Base-by-base conservation (phyloP, 305 asterid species). In the Rubia tinctorum region DNA sequence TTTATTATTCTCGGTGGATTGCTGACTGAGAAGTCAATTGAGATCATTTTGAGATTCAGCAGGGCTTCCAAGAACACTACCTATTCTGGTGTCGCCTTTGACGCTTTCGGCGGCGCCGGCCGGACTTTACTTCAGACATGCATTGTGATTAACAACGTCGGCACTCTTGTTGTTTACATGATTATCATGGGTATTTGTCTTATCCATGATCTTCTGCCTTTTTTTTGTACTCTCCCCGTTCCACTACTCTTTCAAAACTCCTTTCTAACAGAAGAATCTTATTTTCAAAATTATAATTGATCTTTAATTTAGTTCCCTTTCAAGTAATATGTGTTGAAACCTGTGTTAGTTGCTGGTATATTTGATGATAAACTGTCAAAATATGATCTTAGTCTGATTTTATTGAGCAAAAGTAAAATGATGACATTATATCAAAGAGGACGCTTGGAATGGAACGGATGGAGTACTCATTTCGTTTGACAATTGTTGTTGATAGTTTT, bases 91-190 rank as follows among this genome's bases (percentile, higher is more conserved):
- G 78, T 92, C 58, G 96, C 90, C 30, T 91, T 82, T 43, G 93
- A 91, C 40, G 72, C 90, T 2, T 90, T 87, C 73, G 87, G 88
- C 60, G 84, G 83, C 6, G 77, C 81, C 62, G 96, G 93, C 10
- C 82, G 97, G 80, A 85, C 83, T 66, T 66, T 88, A 3, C 84
- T 92, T 73, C 95, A 90, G 83, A 69, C 78, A 37, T 82, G 95
- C 81, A 87, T 92, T 71, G 90, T 92, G 74, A 72, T 88, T 13
- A 90, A 87, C 67, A 92, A 90, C 74, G 81, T 86, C 45, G 96
- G 96, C n/a, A 80, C 84, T 80, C 91, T 92, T 39, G 90, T 92
- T 45, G 97, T 88, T 71, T 92, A 88, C 87, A 84, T 90, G 95
- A 92, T 90, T 80, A 92, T 92, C 60, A 88, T 92, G 47, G 96